A percentile compares a stretch with the other conserved stretches of the same genome.
Evolutionary conservation across 1,139 yeast species (phyloP).

Genomic region (Yamadazyma membranifaciens): DNA sequence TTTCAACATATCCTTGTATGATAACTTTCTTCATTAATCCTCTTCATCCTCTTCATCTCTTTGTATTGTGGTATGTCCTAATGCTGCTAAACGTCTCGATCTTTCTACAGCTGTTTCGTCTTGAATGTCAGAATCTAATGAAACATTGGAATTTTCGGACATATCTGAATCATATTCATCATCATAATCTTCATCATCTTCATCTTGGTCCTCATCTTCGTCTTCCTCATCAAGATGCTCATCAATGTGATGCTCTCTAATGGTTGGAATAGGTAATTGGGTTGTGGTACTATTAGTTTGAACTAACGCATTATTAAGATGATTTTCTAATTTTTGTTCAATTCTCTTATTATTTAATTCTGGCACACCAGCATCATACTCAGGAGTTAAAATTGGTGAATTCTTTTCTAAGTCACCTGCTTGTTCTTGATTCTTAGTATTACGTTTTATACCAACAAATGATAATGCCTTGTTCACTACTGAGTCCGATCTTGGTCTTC

Average conservation of each 20-base stretch:
- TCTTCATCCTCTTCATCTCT: constrained; percentile 59
- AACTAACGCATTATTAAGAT: constrained; percentile 23
- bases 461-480: constrained; percentile 47
- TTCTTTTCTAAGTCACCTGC: constrained; percentile 14
- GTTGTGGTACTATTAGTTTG: constrained; percentile 9
- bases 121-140: constrained; percentile 19
- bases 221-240: constrained; percentile 12
- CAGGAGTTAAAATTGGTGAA: constrained; percentile 12
- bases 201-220: constrained; percentile 7
- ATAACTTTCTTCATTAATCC: constrained; percentile 30
- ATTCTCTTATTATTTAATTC: constrained; percentile 19
- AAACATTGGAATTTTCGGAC: constrained; percentile 18
- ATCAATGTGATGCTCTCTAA: constrained; percentile 11
- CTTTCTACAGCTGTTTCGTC: constrained; percentile 72
- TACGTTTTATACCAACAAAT: constrained; percentile 47
- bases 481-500: constrained; percentile 28
- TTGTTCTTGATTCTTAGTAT: constrained; percentile 6
- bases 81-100: constrained; percentile 76
- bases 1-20: not conserved
- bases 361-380: constrained; percentile 21
- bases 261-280: constrained; percentile 14
- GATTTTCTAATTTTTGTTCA: constrained; percentile 27
- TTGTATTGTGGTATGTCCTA: constrained; percentile 51
- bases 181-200: constrained; percentile 9
- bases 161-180: constrained; percentile 9